phyloP scores from a whole-genome alignment of 164 flowering plant species.

The Sextonia rubra region DNA sequence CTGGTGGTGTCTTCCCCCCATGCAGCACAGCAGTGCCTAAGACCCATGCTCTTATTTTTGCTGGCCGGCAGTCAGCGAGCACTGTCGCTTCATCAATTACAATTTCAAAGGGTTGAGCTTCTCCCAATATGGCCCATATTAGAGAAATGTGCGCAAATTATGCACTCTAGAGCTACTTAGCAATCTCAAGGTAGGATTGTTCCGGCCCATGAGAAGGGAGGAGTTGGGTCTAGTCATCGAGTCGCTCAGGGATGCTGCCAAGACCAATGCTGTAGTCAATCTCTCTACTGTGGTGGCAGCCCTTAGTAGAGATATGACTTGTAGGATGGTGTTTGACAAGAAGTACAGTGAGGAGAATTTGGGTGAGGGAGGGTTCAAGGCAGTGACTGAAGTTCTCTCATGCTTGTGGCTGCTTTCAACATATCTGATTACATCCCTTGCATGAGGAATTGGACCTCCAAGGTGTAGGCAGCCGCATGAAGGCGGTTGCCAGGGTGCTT shows the following conservation, averaged over 20 bases:
- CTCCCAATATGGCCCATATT: slow-evolving; percentile 23
- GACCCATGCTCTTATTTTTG: slow-evolving; percentile 16
- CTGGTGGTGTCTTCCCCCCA: slow-evolving; percentile 16
- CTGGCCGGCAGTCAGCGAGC: slow-evolving; percentile 7
- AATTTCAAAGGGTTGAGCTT: slow-evolving; percentile 18
- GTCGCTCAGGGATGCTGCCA: slow-evolving; percentile 20
- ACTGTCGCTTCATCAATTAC: slow-evolving; percentile 20
- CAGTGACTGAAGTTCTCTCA: slow-evolving; percentile 39
- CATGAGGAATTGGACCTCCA: slow-evolving; percentile 9
- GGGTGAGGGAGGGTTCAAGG: slow-evolving; percentile 42
- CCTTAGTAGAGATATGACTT: slow-evolving; percentile 25
- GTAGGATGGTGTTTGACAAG: slow-evolving; percentile 48
- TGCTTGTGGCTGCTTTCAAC: slow-evolving; percentile 28
- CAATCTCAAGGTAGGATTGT: slow-evolving; percentile 15
- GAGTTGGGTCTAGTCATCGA: slow-evolving; percentile 24
- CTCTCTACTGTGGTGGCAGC: slow-evolving; percentile 22
- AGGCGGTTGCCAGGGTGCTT: background rate
- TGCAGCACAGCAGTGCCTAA: slow-evolving; percentile 15
- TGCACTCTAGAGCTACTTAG: slow-evolving; percentile 24
- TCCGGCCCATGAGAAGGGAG: slow-evolving; percentile 29
- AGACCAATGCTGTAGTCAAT: slow-evolving; percentile 8
- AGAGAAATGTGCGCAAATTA: slow-evolving; percentile 21
- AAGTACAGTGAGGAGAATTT: slow-evolving; percentile 35
- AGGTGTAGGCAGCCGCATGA: slow-evolving; percentile 5
- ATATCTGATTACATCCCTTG: slow-evolving; percentile 41